Conservation (phyloP, 306 rosid species). For the Citrullus colocynthis region DNA sequence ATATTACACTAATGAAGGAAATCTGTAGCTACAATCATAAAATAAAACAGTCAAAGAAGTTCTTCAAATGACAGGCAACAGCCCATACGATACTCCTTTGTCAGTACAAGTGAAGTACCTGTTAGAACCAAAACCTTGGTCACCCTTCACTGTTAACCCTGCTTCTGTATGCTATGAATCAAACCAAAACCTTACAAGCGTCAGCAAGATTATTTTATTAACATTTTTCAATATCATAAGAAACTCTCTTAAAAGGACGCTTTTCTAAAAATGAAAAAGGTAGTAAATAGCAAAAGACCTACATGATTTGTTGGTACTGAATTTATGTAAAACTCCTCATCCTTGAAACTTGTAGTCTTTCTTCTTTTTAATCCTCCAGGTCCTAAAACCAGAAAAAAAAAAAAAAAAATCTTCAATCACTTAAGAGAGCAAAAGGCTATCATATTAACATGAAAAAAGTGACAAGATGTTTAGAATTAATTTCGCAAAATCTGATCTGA, state of each 20-base stretch:
- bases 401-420: not conserved
- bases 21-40: not conserved
- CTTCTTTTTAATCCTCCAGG: conserved; percentile 56
- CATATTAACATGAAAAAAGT: not conserved
- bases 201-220: not conserved
- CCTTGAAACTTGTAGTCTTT: conserved; percentile 56
- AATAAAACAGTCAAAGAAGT: not conserved
- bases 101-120: conserved; percentile 28
- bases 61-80: not conserved
- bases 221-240: not conserved
- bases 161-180: conserved; percentile 60
- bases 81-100: not conserved
- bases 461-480: not conserved
- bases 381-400: conserved; percentile 11
- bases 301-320: conserved; percentile 76
- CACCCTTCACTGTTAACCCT: conserved; percentile 73
- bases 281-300: conserved; percentile 18
- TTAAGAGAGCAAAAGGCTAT: not conserved
- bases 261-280: not conserved
- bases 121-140: conserved; percentile 55
- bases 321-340: conserved; percentile 73
- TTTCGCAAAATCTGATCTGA: not conserved
- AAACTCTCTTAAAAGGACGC: not conserved
- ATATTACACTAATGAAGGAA: not conserved
- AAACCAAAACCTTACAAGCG: not conserved